These are phyloP conservation scores for Graphilbum sp. DNA, from an alignment of 2,329 filamentous ascomycete species.

Conservation along the genomic window DNA sequence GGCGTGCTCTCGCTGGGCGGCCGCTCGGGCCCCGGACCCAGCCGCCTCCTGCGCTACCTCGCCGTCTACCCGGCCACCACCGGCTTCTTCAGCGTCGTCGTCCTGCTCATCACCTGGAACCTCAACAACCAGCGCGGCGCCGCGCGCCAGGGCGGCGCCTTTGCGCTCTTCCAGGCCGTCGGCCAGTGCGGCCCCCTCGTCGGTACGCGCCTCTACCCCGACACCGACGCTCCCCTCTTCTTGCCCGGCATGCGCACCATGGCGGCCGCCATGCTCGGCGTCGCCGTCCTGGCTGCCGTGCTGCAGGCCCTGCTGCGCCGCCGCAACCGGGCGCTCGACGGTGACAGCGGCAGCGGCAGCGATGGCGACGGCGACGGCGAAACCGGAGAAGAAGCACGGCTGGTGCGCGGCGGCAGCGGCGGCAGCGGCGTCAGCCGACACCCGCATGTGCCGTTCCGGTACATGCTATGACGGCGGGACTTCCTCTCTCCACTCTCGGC, in stretches of 20 bases:
- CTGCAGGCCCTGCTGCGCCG: constrained; percentile 36
- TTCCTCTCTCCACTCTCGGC: too few species aligned
- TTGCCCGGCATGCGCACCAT: constrained; percentile 45
- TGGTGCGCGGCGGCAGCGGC: too few species aligned
- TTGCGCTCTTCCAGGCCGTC: constrained; percentile 66
- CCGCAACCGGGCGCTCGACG: constrained; percentile 31
- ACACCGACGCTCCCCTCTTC: constrained; percentile 43
- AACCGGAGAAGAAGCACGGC: not conserved
- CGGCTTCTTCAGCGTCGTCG: constrained; percentile 74
- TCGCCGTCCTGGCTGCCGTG: constrained; percentile 36
- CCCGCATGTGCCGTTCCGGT: too few species aligned
- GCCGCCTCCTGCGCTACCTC: constrained; percentile 43
- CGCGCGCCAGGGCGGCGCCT: constrained; percentile 48
- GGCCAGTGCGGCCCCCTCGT: constrained; percentile 65
- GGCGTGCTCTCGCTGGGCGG: constrained; percentile 42
- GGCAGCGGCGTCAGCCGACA: too few species aligned
- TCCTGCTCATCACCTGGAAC: constrained; percentile 73
- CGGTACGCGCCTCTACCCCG: constrained; percentile 50
- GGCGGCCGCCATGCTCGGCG: constrained; percentile 43
- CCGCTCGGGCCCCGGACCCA: too few species aligned
- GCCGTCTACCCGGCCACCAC: constrained; percentile 63
- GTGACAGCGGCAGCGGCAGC: constrained; percentile 12
- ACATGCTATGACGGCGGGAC: constrained; percentile 1
- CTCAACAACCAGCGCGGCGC: constrained; percentile 68
- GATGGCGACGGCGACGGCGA: not conserved